Conservation (phyloP, 208 protist species). For the Crithidia mellificae region DNA sequence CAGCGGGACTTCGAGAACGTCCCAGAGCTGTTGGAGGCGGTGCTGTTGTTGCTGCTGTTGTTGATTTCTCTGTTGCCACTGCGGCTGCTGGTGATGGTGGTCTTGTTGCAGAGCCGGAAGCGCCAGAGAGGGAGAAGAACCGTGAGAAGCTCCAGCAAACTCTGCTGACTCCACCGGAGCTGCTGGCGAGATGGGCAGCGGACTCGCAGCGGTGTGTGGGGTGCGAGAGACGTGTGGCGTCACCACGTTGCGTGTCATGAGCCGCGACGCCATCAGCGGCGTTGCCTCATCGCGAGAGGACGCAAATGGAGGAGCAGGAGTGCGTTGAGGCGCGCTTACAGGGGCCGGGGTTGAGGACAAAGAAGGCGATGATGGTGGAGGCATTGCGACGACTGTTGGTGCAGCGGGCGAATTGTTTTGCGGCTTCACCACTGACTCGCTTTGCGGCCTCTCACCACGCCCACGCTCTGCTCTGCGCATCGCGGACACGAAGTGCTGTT, state of each 20-base stretch:
- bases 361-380: no score
- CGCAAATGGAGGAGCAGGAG: no score
- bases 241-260: background rate
- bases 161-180: constrained; percentile 6
- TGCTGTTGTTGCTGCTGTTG: constrained; percentile 7
- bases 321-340: no score
- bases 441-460: no score
- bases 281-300: no score
- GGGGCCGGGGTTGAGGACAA: no score
- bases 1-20: constrained; percentile 50
- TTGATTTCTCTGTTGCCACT: background rate
- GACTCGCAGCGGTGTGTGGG: background rate
- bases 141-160: no score
- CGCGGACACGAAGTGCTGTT: constrained; percentile 42
- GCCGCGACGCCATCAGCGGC: background rate
- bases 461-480: constrained; percentile 7
- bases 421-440: background rate
- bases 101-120: background rate
- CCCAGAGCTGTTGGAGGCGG: constrained; percentile 58
- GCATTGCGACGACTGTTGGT: no score
- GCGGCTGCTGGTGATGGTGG: constrained; percentile 8
- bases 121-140: background rate
- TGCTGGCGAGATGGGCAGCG: constrained; percentile 11
- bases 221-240: constrained; percentile 14
- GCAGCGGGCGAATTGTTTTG: no score